Conservation (phyloP, 345 rosid species). For the Salix suchowensis region DNA sequence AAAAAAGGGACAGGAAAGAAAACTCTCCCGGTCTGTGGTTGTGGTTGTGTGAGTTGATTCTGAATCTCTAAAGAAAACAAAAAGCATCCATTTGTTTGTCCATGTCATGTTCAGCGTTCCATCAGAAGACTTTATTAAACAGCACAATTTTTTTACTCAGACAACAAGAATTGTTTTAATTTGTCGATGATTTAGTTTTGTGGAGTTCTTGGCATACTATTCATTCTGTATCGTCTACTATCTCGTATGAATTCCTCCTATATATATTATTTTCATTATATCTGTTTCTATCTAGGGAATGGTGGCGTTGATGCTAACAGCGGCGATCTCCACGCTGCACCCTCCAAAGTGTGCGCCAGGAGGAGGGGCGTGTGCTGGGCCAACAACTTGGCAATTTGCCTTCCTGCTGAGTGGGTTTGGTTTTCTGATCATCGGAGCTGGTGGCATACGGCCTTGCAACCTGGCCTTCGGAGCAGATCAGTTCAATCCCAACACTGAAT, state of each 20-base stretch:
- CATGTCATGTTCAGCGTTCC: no score
- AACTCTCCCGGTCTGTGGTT: no score
- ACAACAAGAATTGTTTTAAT: no score
- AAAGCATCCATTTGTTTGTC: no score
- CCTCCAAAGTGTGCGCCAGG: slow-evolving; percentile 23
- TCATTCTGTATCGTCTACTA: not conserved
- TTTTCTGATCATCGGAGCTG: slow-evolving; percentile 37
- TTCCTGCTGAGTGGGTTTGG: slow-evolving; percentile 23
- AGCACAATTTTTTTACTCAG: no score
- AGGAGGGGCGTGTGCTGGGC: slow-evolving; percentile 12
- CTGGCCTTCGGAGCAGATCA: slow-evolving; percentile 46
- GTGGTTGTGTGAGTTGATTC: no score
- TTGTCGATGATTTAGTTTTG: no score
- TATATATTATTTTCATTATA: not conserved
- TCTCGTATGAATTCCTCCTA: not conserved
- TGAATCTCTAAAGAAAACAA: no score
- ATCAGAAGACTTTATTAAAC: no score
- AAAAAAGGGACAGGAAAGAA: no score
- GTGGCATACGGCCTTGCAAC: slow-evolving; percentile 44
- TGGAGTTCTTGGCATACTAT: not conserved
- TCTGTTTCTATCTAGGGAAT: slow-evolving; percentile 20
- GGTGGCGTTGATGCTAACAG: slow-evolving; percentile 25
- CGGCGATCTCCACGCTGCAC: slow-evolving; percentile 30
- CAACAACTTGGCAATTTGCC: slow-evolving; percentile 20
- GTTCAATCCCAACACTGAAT: slow-evolving; percentile 29